These are phyloP conservation scores for Trichomonascaceae sp. DNA, from an alignment of 1,139 yeast genomes.

Conservation along the genomic window DNA sequence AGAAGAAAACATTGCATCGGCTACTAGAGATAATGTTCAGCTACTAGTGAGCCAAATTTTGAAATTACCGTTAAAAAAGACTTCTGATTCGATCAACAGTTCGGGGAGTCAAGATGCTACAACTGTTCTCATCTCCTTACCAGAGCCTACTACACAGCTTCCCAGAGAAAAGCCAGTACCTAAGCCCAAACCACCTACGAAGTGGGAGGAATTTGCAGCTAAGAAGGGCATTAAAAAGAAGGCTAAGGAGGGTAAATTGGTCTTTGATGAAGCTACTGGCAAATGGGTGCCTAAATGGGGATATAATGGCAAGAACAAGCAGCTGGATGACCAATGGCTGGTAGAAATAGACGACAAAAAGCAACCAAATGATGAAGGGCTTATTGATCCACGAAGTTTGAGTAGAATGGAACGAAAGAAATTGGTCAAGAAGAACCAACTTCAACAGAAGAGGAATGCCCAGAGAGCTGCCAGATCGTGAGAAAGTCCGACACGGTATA, in stretches of 20 bases:
- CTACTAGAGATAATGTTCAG: conserved; percentile 92
- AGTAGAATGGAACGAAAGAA: conserved; percentile 77
- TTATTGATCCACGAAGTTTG: conserved; percentile 81
- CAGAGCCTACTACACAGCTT: conserved; percentile 72
- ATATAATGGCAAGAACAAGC: conserved; percentile 85
- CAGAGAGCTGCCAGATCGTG: conserved; percentile 23
- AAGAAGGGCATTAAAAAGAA: conserved; percentile 91
- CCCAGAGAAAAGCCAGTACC: conserved; percentile 97
- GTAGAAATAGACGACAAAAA: conserved; percentile 84
- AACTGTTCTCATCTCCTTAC: conserved; percentile 77
- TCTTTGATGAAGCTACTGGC: conserved; percentile 79
- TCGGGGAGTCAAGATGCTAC: conserved; percentile 62
- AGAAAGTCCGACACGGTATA: background rate
- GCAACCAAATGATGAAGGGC: conserved; percentile 39
- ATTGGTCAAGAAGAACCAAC: conserved; percentile 76
- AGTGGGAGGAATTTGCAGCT: conserved; percentile 96
- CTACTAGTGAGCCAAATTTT: conserved; percentile 82
- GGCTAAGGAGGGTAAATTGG: conserved; percentile 85
- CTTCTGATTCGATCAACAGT: conserved; percentile 62
- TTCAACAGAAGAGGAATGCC: conserved; percentile 77
- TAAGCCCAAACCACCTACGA: conserved; percentile 83
- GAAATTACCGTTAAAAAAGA: conserved; percentile 79
- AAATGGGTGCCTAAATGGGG: conserved; percentile 99
- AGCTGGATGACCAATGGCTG: conserved; percentile 85
- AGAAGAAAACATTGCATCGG: conserved; percentile 32